Evolutionary conservation across 345 rosid genomes (phyloP).

Genomic region (Salix arbutifolia): DNA sequence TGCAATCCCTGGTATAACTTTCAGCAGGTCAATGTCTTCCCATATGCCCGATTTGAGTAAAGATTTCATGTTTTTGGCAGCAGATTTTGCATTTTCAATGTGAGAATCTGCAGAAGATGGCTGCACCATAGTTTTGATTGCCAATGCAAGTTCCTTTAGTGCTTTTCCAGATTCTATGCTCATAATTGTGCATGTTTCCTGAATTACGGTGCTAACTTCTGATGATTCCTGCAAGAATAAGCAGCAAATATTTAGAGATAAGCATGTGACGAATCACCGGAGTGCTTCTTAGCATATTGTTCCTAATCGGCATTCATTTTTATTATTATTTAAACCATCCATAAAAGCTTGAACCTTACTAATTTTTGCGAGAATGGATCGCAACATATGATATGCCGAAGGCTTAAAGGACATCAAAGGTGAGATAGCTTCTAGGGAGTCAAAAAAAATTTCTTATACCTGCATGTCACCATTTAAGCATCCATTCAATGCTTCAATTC

Average conservation of each 20-base stretch:
- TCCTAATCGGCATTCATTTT: too few relatives aligned
- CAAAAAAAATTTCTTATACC: constrained; percentile 26
- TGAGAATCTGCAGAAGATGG: constrained; percentile 34
- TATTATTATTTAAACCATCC: too few relatives aligned
- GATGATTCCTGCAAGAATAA: constrained; percentile 33
- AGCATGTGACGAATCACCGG: too few relatives aligned
- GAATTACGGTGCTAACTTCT: constrained; percentile 29
- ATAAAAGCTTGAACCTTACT: too few relatives aligned
- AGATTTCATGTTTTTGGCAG: constrained; percentile 30
- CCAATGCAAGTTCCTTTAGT: constrained; percentile 42
- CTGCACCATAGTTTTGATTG: constrained; percentile 42
- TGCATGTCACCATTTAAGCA: constrained; percentile 34
- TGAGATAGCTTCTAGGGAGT: not conserved
- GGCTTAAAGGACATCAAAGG: too few relatives aligned
- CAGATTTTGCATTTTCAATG: constrained; percentile 32
- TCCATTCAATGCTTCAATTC: constrained; percentile 53
- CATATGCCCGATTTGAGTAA: constrained; percentile 39
- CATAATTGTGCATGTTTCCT: constrained; percentile 38
- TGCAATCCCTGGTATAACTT: constrained; percentile 34
- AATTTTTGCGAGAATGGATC: too few relatives aligned
- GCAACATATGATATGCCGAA: too few relatives aligned
- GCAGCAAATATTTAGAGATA: too few relatives aligned
- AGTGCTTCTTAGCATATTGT: too few relatives aligned
- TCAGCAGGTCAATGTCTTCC: constrained; percentile 36
- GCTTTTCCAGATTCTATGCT: constrained; percentile 50